Conservation (phyloP, 2,329 filamentous ascomycete species). For the Microdochium paspali region DNA sequence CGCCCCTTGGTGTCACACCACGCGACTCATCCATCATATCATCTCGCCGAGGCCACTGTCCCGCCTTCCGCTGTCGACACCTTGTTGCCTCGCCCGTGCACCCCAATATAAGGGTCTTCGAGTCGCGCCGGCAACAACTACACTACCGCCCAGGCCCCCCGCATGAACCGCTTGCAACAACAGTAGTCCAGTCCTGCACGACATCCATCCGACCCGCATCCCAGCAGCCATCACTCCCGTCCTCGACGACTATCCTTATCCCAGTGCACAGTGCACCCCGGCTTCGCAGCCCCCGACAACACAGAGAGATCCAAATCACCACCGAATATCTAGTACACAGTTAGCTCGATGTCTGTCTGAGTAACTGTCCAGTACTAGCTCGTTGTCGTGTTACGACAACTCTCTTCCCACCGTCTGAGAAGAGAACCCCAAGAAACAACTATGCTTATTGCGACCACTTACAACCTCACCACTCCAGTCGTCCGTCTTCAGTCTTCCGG, state of each 20-base stretch:
- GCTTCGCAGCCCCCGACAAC: neutral
- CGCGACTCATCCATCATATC: constrained; percentile 11
- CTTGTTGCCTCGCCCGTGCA: constrained; percentile 1
- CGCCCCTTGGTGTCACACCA: constrained; percentile 8
- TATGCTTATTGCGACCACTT: constrained; percentile 48
- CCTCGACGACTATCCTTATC: neutral
- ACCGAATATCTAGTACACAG: neutral
- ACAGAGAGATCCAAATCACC: neutral
- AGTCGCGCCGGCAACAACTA: neutral
- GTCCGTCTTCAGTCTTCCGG: constrained; percentile 54
- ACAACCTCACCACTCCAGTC: constrained; percentile 43
- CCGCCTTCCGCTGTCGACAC: neutral
- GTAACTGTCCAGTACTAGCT: constrained; percentile 17
- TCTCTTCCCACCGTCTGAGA: constrained; percentile 16
- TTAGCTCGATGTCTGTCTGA: constrained; percentile 14
- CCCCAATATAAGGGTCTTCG: neutral
- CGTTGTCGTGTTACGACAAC: constrained; percentile 18
- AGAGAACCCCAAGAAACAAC: constrained; percentile 26
- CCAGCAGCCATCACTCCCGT: neutral
- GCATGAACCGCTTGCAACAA: neutral
- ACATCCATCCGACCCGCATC: neutral
- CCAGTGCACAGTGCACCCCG: neutral
- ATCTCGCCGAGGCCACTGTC: constrained; percentile 13
- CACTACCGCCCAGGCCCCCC: neutral
- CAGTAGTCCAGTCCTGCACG: neutral